Evolutionary conservation across 2,329 filamentous ascomycete species (phyloP).

Genomic region (Aotearoamyces nothofagi): DNA sequence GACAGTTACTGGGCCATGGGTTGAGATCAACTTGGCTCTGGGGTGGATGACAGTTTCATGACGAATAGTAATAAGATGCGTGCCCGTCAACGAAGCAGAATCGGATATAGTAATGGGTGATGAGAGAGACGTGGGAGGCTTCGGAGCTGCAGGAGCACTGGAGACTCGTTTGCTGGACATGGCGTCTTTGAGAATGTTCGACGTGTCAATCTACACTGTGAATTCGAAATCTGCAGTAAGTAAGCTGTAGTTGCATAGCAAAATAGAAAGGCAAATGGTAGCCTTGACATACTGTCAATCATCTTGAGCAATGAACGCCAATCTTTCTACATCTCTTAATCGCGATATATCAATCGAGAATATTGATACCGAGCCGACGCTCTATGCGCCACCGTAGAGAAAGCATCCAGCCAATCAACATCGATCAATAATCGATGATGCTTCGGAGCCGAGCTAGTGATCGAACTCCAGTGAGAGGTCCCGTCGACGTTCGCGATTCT

Average conservation of each 20-base stretch:
- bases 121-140: constrained; percentile 45
- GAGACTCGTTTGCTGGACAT: constrained; percentile 27
- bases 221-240: neutral
- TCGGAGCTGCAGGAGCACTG: constrained; percentile 33
- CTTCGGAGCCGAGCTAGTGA: no score
- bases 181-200: no score
- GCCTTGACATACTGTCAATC: neutral
- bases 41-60: constrained; percentile 76
- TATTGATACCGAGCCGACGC: neutral
- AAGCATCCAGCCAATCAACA: constrained; percentile 1
- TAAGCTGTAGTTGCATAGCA: neutral
- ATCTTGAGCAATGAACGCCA: neutral
- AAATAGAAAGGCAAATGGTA: neutral
- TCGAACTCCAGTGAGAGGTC: no score
- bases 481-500: no score
- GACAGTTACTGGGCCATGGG: constrained; percentile 63
- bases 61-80: constrained; percentile 63
- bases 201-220: no score
- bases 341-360: neutral
- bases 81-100: constrained; percentile 49
- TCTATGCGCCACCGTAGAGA: neutral
- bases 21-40: constrained; percentile 63
- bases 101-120: constrained; percentile 46
- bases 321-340: neutral
- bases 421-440: constrained; percentile 1